Evolutionary conservation across 2,329 filamentous ascomycete genomes (phyloP).

Genomic region (Graphilbum ipis-grandicollis): DNA sequence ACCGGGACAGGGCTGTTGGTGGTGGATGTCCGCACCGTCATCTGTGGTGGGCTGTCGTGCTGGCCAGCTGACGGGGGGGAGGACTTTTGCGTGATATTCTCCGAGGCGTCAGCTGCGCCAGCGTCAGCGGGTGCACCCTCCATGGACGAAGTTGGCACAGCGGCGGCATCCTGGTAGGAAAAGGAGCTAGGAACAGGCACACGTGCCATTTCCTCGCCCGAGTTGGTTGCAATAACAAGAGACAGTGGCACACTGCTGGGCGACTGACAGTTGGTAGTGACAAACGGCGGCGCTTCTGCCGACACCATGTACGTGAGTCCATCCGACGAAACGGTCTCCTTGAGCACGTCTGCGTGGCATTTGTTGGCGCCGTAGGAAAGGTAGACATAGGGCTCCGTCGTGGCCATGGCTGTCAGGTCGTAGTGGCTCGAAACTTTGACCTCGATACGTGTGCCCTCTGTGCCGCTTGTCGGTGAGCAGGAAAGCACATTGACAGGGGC

Average conservation of each 20-base stretch:
- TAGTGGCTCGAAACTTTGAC: constrained; percentile 61
- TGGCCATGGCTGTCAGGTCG: constrained; percentile 45
- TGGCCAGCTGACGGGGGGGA: constrained; percentile 24
- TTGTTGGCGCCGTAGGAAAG: constrained; percentile 67
- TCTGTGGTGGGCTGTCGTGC: constrained; percentile 22
- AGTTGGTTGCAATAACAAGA: constrained; percentile 32
- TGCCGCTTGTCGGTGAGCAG: constrained; percentile 51
- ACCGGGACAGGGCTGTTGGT: constrained; percentile 15
- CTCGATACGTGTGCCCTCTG: constrained; percentile 50
- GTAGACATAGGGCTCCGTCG: constrained; percentile 37
- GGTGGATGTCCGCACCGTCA: constrained; percentile 13
- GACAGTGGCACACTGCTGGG: constrained; percentile 34
- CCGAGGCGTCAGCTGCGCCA: constrained; percentile 17
- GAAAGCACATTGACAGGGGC: constrained; percentile 37
- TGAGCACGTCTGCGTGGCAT: constrained; percentile 48
- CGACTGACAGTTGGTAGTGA: constrained; percentile 30
- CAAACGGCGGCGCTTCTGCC: constrained; percentile 48
- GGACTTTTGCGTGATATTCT: constrained; percentile 22
- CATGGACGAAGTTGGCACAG: constrained; percentile 9
- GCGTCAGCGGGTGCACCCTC: constrained; percentile 2
- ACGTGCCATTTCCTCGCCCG: constrained; percentile 35
- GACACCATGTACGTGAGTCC: constrained; percentile 47
- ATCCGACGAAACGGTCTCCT: constrained; percentile 32
- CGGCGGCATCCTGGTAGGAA: constrained; percentile 19
- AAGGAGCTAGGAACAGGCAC: constrained; percentile 27